Evolutionary conservation across 1,139 yeast genomes (phyloP).

Genomic region (Saccharomycopsis crataegensis): DNA sequence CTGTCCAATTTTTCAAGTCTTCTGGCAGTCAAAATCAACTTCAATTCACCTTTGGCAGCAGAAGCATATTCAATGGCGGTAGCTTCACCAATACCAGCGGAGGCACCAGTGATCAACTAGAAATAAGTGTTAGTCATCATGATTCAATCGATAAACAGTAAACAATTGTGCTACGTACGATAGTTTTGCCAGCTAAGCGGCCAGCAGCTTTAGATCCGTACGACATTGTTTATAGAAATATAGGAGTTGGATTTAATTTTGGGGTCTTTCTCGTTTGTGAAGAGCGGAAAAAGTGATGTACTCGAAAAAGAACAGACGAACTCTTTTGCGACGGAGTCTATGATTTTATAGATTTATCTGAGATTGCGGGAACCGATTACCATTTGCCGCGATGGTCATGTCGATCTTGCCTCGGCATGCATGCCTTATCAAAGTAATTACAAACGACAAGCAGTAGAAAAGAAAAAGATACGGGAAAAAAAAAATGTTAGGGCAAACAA

Average conservation of each 20-base stretch:
- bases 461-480: neutral
- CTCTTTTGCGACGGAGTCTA: too few relatives aligned
- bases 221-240: conserved; percentile 30
- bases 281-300: neutral
- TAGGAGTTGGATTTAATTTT: neutral
- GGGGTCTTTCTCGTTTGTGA: neutral
- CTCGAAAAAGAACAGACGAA: neutral
- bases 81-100: conserved; percentile 67
- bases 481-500: neutral
- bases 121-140: neutral
- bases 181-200: conserved; percentile 48
- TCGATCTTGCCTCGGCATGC: too few relatives aligned
- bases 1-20: conserved; percentile 41
- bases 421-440: neutral
- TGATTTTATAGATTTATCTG: too few relatives aligned
- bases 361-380: too few relatives aligned
- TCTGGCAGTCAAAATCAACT: conserved; percentile 56
- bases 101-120: conserved; percentile 65
- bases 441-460: neutral
- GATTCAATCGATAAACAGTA: neutral
- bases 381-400: too few relatives aligned
- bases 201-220: conserved; percentile 48
- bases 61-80: conserved; percentile 58
- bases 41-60: conserved; percentile 53
- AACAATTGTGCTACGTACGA: conserved; percentile 20